phyloP scores from a whole-genome alignment of 306 rosid species.

The Geum urbanum region DNA sequence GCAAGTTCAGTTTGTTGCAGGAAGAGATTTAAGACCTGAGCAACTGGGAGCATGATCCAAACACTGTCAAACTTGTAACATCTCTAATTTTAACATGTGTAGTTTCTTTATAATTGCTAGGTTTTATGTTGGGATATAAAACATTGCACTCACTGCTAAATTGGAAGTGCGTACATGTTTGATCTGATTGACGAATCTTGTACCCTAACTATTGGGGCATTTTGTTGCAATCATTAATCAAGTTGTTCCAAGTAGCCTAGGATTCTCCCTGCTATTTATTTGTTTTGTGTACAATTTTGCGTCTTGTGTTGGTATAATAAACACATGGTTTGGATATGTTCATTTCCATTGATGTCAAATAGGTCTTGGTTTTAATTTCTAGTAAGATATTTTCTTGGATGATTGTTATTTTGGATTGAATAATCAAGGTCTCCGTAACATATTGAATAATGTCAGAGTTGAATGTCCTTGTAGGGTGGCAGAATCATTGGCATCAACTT shows the following conservation, averaged over 20 bases:
- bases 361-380: too few relatives aligned
- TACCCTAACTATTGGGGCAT: neutral
- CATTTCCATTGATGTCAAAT: neutral
- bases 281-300: too few relatives aligned
- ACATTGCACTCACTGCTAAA: too few relatives aligned
- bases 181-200: neutral
- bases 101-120: neutral
- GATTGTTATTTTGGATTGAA: too few relatives aligned
- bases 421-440: too few relatives aligned
- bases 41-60: constrained; percentile 89
- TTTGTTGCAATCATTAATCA: neutral
- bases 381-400: too few relatives aligned
- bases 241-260: too few relatives aligned
- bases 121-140: neutral
- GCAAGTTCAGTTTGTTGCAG: constrained; percentile 98
- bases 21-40: constrained; percentile 92
- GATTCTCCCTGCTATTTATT: neutral
- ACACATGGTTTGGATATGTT: too few relatives aligned
- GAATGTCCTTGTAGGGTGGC: too few relatives aligned
- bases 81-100: constrained; percentile 16
- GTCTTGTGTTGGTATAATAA: too few relatives aligned
- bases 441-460: too few relatives aligned
- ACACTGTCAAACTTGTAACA: constrained; percentile 82
- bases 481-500: too few relatives aligned
- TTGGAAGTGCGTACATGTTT: neutral